Evolutionary conservation across 192 early-diverging fungal species (phyloP).

Genomic region (Entophlyctis helioformis): DNA sequence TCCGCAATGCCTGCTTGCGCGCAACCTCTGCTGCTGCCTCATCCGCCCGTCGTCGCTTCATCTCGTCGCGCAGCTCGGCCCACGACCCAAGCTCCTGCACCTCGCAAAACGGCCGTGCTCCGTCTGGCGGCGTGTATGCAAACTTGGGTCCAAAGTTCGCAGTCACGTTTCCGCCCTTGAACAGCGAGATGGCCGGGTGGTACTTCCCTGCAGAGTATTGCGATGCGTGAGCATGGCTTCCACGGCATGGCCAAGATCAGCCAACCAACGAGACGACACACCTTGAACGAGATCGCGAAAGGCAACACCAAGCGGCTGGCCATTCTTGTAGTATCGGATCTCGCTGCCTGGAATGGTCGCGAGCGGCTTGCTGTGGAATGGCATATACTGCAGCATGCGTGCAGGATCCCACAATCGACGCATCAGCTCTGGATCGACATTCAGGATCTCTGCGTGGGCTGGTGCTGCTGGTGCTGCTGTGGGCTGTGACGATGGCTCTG

Average conservation of each 20-base stretch:
- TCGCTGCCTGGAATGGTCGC: slow-evolving; percentile 32
- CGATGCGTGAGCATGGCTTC: no score
- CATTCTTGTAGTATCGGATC: slow-evolving; percentile 58
- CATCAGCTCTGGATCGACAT: slow-evolving; percentile 15
- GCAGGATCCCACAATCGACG: slow-evolving; percentile 17
- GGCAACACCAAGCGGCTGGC: slow-evolving; percentile 47
- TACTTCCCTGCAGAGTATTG: slow-evolving; percentile 44
- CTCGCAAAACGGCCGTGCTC: slow-evolving; percentile 16
- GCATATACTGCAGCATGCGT: slow-evolving; percentile 9
- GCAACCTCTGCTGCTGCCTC: not conserved
- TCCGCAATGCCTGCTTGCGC: not conserved
- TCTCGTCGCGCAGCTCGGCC: not conserved
- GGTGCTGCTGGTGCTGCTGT: no score
- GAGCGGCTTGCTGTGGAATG: slow-evolving; percentile 16
- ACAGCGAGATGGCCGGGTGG: slow-evolving; percentile 61
- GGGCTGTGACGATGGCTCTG: no score
- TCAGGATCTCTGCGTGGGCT: slow-evolving; percentile 2
- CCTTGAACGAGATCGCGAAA: slow-evolving; percentile 52
- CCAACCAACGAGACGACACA: not conserved
- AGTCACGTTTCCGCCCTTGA: slow-evolving; percentile 45
- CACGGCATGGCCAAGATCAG: not conserved
- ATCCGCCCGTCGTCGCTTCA: no score
- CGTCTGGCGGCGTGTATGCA: slow-evolving; percentile 37
- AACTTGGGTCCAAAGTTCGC: slow-evolving; percentile 64
- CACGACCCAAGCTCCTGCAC: slow-evolving; percentile 2